phyloP scores from a whole-genome alignment of 1,139 yeast species.

The Saccharomyces hybrid region DNA sequence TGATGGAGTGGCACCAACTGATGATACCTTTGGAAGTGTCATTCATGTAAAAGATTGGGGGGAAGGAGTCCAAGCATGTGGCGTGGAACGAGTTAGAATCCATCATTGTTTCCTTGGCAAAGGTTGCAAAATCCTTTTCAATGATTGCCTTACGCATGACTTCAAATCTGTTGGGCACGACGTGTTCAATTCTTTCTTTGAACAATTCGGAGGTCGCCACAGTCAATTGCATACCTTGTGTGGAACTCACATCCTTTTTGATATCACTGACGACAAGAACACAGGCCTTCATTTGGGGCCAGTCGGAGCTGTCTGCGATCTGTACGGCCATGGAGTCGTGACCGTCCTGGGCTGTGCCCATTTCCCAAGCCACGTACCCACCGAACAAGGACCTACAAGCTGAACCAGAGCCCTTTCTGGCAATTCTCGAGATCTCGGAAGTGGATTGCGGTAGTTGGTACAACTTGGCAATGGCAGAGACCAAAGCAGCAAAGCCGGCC shows the following conservation, averaged over 20 bases:
- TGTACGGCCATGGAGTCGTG: conserved; percentile 89
- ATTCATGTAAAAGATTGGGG: conserved; percentile 92
- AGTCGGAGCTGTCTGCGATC: conserved; percentile 73
- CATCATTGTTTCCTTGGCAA: conserved; percentile 88
- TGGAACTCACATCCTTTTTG: conserved; percentile 90
- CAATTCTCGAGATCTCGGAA: conserved; percentile 84
- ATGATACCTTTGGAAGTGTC: conserved; percentile 90
- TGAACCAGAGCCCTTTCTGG: conserved; percentile 98
- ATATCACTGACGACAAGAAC: conserved; percentile 87
- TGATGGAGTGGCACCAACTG: conserved; percentile 71
- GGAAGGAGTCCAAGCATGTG: conserved; percentile 87
- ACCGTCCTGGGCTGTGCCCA: conserved; percentile 72
- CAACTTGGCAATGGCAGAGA: conserved; percentile 74
- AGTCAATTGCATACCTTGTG: conserved; percentile 94
- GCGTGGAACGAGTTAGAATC: conserved; percentile 98
- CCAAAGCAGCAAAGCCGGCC: conserved; percentile 96
- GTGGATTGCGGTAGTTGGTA: conserved; percentile 72
- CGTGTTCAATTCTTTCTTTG: conserved; percentile 62
- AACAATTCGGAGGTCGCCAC: conserved; percentile 84
- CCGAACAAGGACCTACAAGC: conserved; percentile 96
- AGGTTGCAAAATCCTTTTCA: conserved; percentile 62
- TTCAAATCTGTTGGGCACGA: conserved; percentile 78
- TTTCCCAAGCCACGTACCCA: conserved; percentile 98
- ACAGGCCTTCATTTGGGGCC: conserved; percentile 92
- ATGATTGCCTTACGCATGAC: conserved; percentile 74